Base-by-base conservation (phyloP, 306 rosid genomes). In the Prunus campanulata region DNA sequence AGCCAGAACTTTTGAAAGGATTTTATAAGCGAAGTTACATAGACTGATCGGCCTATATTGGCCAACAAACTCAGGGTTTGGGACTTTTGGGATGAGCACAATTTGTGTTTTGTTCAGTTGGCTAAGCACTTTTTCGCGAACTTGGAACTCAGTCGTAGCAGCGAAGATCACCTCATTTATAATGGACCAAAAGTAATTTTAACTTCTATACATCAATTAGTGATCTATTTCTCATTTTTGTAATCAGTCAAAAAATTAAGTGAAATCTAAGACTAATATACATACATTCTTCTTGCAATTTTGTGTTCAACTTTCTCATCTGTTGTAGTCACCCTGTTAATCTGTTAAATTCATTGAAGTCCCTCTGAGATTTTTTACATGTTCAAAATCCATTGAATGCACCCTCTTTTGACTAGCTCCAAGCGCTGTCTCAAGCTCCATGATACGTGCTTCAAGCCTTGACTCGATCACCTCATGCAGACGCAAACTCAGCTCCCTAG, bases 401-500 rank as follows among this genome's bases (percentile, higher is more conserved):
- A 29, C 61, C 63, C 22, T 30, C 15, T 16, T 51, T 70, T 49
- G 25, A 27, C 63, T 70, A 54, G 54, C 57, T 51, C 51, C 63
- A 22, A 71, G 66, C 12, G 46, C 66, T 20, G 30, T 22, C 65
- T 71, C 22, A 1, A 55, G 75, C 5, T 35, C 75, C 35, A 71
- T 20, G 49, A 71, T 32, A 25, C 52, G 75, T 30, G 51, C 64
- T 71, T 35, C 30, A 14, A 71, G 52, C 65, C 65, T 54, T 15
- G 65, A 32, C 50, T 55, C 51, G n/a, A 39, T 20, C 49, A 55
- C n/a, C 15, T 71, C 52, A 55, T n/a, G 9, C 0, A 71, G 66
- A 39, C 30, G 52, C 16, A 71, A 71, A 71, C 75, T 71, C 51
- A 71, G 75, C 75, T 55, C 75, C 50, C 6, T 13, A 35, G 75